A percentile compares a stretch with the other conserved stretches of the same genome.
Conservation (phyloP, 257 asterid species). For the Solanum pinnatisectum region DNA sequence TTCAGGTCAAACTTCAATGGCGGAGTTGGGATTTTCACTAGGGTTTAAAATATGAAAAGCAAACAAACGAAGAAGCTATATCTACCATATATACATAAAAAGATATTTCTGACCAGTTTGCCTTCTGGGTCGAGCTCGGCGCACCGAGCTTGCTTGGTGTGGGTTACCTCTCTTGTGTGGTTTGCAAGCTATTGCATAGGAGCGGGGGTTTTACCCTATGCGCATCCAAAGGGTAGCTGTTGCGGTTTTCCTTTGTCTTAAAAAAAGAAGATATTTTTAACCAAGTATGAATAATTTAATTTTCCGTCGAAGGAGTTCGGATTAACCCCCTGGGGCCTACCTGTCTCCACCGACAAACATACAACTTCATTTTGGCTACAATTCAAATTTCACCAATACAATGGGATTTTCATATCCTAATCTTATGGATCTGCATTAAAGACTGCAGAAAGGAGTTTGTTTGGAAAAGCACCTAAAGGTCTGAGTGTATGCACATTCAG, state of each 20-base stretch:
- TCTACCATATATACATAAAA: background rate
- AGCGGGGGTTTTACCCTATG: no score
- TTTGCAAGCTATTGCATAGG: background rate
- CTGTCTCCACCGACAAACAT: background rate
- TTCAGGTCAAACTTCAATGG: background rate
- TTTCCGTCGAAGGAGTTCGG: background rate
- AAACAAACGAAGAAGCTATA: background rate
- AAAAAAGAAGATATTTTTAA: background rate
- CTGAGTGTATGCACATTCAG: background rate
- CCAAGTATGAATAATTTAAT: background rate
- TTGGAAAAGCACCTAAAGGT: background rate
- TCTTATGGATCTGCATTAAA: background rate
- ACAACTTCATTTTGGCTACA: background rate
- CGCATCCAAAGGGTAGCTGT: no score
- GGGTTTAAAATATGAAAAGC: background rate
- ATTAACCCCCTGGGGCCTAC: background rate
- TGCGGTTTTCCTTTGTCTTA: background rate
- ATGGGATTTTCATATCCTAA: background rate
- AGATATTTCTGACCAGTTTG: background rate
- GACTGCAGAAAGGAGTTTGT: background rate
- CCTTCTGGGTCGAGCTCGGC: background rate
- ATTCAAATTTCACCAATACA: background rate
- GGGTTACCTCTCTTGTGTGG: background rate
- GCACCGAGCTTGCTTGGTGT: background rate
- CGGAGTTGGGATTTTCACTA: background rate